Base-by-base conservation (phyloP, 139 green algal genomes). In the Limnomonas spitsbergensis region DNA sequence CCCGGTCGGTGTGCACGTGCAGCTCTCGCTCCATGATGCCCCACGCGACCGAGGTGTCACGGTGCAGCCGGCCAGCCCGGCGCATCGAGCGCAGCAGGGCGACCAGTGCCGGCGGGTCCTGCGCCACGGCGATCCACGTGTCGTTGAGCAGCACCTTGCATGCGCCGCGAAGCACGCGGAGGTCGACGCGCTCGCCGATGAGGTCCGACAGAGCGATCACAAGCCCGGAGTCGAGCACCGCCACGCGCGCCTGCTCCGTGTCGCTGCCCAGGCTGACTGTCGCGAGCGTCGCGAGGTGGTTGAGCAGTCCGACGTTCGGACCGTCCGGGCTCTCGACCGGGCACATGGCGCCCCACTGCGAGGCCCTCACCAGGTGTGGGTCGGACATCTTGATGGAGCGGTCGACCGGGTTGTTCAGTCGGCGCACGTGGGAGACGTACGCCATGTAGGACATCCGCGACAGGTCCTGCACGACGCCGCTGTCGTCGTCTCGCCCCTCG, bases 311-410 rank as follows among this genome's bases (percentile, higher is more conserved):
- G 73, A 82, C 75, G 26, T 76, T 85, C 39, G 85, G 53, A 3
- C 89, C 89, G 69, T 93, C 89, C 0, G 89, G 88, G 0, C 26
- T 53, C 77, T 91, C 84, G 0, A 84, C 80, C 29, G 89, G 89
- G 77, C 89, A 93, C 35, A 91, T 84, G 71, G 88, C 87, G n/a
- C 89, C 89, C 89, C 89, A 93, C 34, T 90, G 84, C 0, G 78
- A 61, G 27, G n/a, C 88, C 84, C 91, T 78, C 73, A 93, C 83
- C 81, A 88, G 84, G 20, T 84, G 79, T 3, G 89, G 89, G 80
- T 90, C 88, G 4, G 7, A 14, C 0, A 80, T 40, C 67, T 80
- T 80, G 66, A 73, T 40, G 2, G 47, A 52, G 3, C 4, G 34
- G 47, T 69, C 47, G 38, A 78, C 40, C 3, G 73, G 73, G 4